These are phyloP conservation scores for Trichopus zeylanicus DNA, from an alignment of 116 monocot species.

Conservation along the genomic window DNA sequence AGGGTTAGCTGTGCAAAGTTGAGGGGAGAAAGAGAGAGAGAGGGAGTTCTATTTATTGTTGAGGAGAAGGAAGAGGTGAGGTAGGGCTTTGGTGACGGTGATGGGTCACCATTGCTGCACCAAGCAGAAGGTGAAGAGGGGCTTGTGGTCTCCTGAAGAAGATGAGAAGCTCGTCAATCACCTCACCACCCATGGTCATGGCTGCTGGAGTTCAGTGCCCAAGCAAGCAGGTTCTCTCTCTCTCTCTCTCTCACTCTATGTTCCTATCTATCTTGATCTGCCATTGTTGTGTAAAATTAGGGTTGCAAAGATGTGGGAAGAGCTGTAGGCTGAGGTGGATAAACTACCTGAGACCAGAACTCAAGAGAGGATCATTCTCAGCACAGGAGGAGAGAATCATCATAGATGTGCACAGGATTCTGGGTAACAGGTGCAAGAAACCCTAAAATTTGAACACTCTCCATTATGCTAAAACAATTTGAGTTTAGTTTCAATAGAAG, in stretches of 20 bases:
- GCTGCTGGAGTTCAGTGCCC: slow-evolving; percentile 15
- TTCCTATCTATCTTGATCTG: slow-evolving; percentile 1
- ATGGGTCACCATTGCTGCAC: slow-evolving; percentile 17
- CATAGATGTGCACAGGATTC: too few species aligned
- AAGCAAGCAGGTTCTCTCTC: slow-evolving; percentile 22
- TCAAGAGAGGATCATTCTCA: slow-evolving; percentile 62
- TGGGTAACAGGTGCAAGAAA: slow-evolving; percentile 19
- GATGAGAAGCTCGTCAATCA: slow-evolving; percentile 8
- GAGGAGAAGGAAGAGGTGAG: neutral
- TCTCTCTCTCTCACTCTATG: slow-evolving; percentile 2
- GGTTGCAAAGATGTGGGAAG: slow-evolving; percentile 10
- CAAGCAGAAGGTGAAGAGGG: slow-evolving; percentile 16
- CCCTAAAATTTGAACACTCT: slow-evolving; percentile 19
- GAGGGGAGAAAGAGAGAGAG: neutral
- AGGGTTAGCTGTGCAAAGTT: neutral
- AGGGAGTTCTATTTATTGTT: slow-evolving; percentile 1
- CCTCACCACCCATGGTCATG: slow-evolving; percentile 14
- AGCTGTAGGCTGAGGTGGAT: slow-evolving; percentile 26
- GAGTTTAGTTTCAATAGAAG: neutral
- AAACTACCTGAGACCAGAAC: slow-evolving; percentile 57
- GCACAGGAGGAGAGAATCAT: too few species aligned
- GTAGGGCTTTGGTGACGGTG: neutral
- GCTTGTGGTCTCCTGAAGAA: slow-evolving; percentile 15
- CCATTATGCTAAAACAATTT: neutral
- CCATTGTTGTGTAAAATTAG: neutral